Conservation (phyloP, 495 filamentous ascomycete genomes). For the Evansstolkia leycettana region DNA sequence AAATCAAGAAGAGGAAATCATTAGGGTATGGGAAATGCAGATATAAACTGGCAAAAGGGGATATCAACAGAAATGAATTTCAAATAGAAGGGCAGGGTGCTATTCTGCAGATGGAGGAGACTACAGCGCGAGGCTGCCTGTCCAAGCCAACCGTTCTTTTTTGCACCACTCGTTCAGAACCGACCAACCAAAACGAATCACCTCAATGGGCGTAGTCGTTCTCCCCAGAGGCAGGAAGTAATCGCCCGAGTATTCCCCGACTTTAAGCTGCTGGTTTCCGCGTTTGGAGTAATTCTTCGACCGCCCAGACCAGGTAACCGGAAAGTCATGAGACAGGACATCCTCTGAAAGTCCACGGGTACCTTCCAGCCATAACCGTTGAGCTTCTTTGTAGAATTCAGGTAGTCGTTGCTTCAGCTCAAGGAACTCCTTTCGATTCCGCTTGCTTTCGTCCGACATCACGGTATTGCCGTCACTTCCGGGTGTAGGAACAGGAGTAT, state of each 20-base stretch:
- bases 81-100: background rate
- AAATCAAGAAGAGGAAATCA: background rate
- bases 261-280: slow-evolving; percentile 20
- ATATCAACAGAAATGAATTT: background rate
- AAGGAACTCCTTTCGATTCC: slow-evolving; percentile 23
- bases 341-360: slow-evolving; percentile 30
- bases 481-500: slow-evolving; percentile 25
- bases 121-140: slow-evolving; percentile 22
- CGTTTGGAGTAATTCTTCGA: slow-evolving; percentile 23
- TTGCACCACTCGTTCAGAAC: slow-evolving; percentile 35
- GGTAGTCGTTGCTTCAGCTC: slow-evolving; percentile 28
- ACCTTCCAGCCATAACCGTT: slow-evolving; percentile 34
- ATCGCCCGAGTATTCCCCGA: slow-evolving; percentile 29
- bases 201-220: slow-evolving; percentile 30
- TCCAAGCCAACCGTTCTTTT: slow-evolving; percentile 31
- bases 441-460: slow-evolving; percentile 21
- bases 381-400: slow-evolving; percentile 29
- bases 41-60: background rate
- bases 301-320: slow-evolving; percentile 31
- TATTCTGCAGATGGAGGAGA: no score
- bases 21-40: background rate
- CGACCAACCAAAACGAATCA: slow-evolving; percentile 31
- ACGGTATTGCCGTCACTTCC: slow-evolving; percentile 24
- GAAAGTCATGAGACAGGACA: slow-evolving; percentile 29
- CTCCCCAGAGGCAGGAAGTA: slow-evolving; percentile 32